These are phyloP conservation scores for Diaporthe humulicola DNA, from an alignment of 2,329 filamentous ascomycete genomes.

Conservation along the genomic window DNA sequence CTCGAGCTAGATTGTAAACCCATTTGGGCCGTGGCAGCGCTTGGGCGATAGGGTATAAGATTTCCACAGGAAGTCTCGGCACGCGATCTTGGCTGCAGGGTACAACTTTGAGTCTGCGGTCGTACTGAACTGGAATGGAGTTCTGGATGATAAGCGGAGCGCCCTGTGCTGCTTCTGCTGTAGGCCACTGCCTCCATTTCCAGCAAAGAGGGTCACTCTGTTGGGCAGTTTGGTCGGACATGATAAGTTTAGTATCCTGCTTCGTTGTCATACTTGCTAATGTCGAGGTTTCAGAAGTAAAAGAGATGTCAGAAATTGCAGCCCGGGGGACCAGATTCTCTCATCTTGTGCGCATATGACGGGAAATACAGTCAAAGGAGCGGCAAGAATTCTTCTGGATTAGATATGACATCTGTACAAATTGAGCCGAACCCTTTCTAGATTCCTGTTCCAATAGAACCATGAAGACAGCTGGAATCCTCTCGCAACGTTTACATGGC, in stretches of 20 bases:
- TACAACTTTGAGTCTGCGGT: neutral
- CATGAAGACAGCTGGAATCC: neutral
- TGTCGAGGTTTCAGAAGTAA: neutral
- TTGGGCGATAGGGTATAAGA: neutral
- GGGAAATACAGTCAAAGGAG: neutral
- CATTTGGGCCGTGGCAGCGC: neutral
- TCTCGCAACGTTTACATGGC: neutral
- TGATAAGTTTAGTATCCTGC: neutral
- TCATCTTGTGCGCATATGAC: neutral
- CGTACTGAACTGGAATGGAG: neutral
- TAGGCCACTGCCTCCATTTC: neutral
- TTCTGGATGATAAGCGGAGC: neutral
- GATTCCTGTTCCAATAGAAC: neutral
- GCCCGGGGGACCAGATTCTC: too few species aligned
- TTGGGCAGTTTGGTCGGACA: neutral
- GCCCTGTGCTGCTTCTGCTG: neutral
- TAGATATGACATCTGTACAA: too few species aligned
- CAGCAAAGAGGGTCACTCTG: neutral
- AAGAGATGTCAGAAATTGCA: too few species aligned
- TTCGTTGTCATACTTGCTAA: neutral
- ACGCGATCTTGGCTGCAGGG: neutral
- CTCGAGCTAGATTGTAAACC: neutral
- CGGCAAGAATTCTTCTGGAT: too few species aligned
- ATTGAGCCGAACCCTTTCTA: neutral
- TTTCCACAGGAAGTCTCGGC: neutral